Evolutionary conservation across 2,329 filamentous ascomycete species (phyloP), one percentile per base, ranked within the genome.

Genomic region (Aurifilum marmelostoma): DNA sequence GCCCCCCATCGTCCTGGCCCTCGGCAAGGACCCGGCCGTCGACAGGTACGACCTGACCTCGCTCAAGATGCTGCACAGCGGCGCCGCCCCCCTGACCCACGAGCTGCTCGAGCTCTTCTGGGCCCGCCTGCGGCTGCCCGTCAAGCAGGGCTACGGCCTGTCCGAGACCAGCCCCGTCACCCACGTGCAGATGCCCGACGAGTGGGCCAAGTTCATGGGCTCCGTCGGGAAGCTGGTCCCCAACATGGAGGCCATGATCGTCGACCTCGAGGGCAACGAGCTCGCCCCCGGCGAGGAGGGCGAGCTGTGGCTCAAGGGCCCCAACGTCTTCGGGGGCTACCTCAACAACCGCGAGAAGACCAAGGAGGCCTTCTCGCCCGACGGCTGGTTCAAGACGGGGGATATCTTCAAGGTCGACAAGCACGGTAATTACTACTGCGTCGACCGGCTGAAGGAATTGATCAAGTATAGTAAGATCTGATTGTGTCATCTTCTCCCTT

Each of bases 61-160:
- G 5, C 76, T 98, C 32, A 90, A 92, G 60, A 94, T 94, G 87
- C 84, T 97, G 83, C 96, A 94, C 80, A 94, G 89, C 0, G 95
- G 92, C 32, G 95, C 94, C 0, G 94, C 95, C 0, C 95, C 95
- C 0, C 82, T 97, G 54, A 95, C 93, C 0, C 83, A 84, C 41
- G 93, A 97, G 72, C 86, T 98, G 2, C 91, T 95, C 1, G 88
- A 93, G 67, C 86, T 88, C 11, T 87, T 96, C 3, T 92, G 92
- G 83, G 80, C 87, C 27, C 88, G 94, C 9, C 87, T 96, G 69
- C 89, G 89, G 65, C 84, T 97, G 27, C 90, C 91, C 2, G 89
- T 97, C 71, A 97, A 97, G 83, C 95, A 98, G 80, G 94, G 92
- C 24, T 98, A 97, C 76, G 95, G 95, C 0, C 85, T 98, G 6